Percentiles rank a stretch among this genome's conserved stretches.
Conservation (phyloP, 495 filamentous ascomycete species). For the Aspergillus kassunensis region DNA sequence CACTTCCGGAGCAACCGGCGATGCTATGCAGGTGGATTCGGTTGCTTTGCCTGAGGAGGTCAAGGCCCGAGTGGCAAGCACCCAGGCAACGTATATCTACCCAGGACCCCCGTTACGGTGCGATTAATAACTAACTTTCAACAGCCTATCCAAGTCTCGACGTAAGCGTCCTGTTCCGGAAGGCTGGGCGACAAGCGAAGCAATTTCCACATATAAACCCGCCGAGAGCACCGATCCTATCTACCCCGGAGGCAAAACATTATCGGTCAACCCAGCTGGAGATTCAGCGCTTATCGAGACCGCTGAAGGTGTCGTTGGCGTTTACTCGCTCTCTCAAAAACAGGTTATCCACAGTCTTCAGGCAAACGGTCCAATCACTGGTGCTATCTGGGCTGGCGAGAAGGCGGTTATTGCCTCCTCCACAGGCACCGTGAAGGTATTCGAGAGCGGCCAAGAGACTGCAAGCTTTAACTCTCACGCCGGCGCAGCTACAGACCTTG, state of each 20-base stretch:
- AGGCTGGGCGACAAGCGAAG: slow-evolving; percentile 76
- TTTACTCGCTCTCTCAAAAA: slow-evolving; percentile 74
- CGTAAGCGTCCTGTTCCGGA: slow-evolving; percentile 84
- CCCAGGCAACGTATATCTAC: slow-evolving; percentile 66
- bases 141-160: slow-evolving; percentile 75
- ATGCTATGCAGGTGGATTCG: slow-evolving; percentile 88
- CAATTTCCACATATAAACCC: slow-evolving; percentile 63
- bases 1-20: slow-evolving; percentile 51
- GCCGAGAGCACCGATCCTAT: slow-evolving; percentile 56
- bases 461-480: slow-evolving; percentile 71
- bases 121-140: slow-evolving; percentile 11
- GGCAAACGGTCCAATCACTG: slow-evolving; percentile 67
- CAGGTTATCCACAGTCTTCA: slow-evolving; percentile 64
- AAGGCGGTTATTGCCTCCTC: slow-evolving; percentile 68
- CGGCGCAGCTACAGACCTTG: slow-evolving; percentile 70
- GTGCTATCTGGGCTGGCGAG: slow-evolving; percentile 71
- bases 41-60: slow-evolving; percentile 68
- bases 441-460: slow-evolving; percentile 60
- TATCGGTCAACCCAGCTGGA: slow-evolving; percentile 62
- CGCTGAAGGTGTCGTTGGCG: slow-evolving; percentile 66
- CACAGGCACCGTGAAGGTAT: slow-evolving; percentile 75
- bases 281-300: slow-evolving; percentile 78
- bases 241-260: slow-evolving; percentile 58
- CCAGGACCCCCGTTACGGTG: not conserved
- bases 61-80: slow-evolving; percentile 68